Evolutionary conservation across 169 alveolate species (phyloP).

Genomic region (Eimeria praecox): DNA sequence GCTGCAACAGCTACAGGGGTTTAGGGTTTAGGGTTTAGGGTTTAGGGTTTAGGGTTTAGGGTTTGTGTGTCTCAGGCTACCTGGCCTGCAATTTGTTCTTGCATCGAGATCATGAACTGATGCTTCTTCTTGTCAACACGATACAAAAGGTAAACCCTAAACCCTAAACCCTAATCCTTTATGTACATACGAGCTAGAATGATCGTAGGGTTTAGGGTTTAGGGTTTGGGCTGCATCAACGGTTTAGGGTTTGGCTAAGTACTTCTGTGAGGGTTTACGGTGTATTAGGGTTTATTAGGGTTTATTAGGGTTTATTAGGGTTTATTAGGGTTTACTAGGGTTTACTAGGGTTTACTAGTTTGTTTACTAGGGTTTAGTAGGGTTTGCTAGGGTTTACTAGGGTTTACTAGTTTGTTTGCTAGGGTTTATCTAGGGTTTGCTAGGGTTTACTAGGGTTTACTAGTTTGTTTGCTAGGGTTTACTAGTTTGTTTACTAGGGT

Average conservation of each 20-base stretch:
- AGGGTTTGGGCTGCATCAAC: too few species aligned
- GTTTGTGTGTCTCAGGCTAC: slow-evolving; percentile 89
- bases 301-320: neutral
- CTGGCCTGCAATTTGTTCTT: slow-evolving; percentile 95
- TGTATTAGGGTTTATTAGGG: slow-evolving; percentile 14
- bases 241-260: slow-evolving; percentile 1
- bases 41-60: slow-evolving; percentile 19
- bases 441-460: too few species aligned
- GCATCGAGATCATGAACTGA: slow-evolving; percentile 92
- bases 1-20: slow-evolving; percentile 26
- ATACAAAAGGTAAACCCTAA: slow-evolving; percentile 89
- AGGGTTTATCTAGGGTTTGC: too few species aligned
- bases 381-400: too few species aligned
- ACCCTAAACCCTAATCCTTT: neutral
- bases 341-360: too few species aligned
- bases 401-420: too few species aligned
- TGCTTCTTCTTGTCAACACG: slow-evolving; percentile 95
- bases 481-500: too few species aligned
- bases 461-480: too few species aligned
- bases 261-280: slow-evolving; percentile 14
- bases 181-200: neutral
- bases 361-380: too few species aligned
- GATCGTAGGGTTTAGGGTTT: slow-evolving; percentile 52
- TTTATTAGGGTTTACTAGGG: neutral
- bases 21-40: slow-evolving; percentile 47